These are phyloP conservation scores for Zymoseptoria passerinii DNA, from an alignment of 2,329 filamentous ascomycete species.

Conservation along the genomic window DNA sequence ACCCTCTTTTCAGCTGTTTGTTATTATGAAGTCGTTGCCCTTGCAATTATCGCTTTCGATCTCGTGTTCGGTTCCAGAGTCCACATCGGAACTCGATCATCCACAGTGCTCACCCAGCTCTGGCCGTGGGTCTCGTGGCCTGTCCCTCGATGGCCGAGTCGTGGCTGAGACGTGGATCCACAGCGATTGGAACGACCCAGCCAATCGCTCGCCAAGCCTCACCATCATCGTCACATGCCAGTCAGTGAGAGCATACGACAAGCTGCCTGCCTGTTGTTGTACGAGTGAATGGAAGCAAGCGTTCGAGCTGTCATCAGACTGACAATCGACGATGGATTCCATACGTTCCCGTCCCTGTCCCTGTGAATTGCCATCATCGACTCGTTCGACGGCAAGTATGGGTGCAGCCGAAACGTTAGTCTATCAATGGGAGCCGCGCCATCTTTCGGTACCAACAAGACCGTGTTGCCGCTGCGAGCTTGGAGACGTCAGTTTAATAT, in stretches of 20 bases:
- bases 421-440: not conserved
- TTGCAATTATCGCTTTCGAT: not conserved
- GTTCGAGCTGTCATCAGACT: not conserved
- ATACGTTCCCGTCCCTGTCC: too few relatives aligned
- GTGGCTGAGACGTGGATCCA: not conserved
- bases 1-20: too few relatives aligned
- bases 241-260: not conserved
- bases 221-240: not conserved
- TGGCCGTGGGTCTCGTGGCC: not conserved
- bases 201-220: not conserved
- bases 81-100: not conserved
- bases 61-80: not conserved
- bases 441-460: not conserved
- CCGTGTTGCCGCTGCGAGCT: not conserved
- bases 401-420: not conserved
- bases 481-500: not conserved
- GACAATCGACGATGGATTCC: not conserved
- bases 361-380: not conserved
- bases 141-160: not conserved
- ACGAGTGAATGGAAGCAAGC: not conserved
- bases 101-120: not conserved
- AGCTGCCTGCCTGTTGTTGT: not conserved
- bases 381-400: not conserved
- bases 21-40: too few relatives aligned
- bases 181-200: not conserved